These are phyloP conservation scores for Binderoboletus segoi DNA, from an alignment of 1,284 basidiomycete species.

Conservation along the genomic window DNA sequence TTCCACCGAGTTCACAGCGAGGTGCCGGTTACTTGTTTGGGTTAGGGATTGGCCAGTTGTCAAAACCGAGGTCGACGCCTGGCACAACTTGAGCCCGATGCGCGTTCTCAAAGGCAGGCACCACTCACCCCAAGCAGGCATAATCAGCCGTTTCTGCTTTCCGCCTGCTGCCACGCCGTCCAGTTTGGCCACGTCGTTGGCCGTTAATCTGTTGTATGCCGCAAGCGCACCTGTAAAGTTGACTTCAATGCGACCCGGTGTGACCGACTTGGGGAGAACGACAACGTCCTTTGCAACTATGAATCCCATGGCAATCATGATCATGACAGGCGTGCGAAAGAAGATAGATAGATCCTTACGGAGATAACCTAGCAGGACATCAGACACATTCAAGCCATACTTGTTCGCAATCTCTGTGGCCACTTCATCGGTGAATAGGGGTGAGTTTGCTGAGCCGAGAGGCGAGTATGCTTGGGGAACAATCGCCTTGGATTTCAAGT, in stretches of 20 bases:
- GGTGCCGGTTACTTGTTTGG: not conserved
- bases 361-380: conserved; percentile 70
- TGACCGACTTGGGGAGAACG: conserved; percentile 79
- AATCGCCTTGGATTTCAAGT: conserved; percentile 71
- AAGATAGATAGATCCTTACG: conserved; percentile 40
- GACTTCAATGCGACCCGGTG: conserved; percentile 66
- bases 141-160: conserved; percentile 69
- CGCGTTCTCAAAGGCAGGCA: not conserved
- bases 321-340: conserved; percentile 10
- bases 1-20: not conserved
- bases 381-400: conserved; percentile 58
- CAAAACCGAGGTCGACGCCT: conserved; percentile 71
- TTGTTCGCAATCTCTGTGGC: conserved; percentile 67
- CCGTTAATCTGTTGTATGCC: conserved; percentile 53
- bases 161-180: conserved; percentile 69
- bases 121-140: conserved; percentile 67
- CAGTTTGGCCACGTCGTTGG: conserved; percentile 62
- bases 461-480: conserved; percentile 83
- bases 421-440: conserved; percentile 70
- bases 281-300: conserved; percentile 66
- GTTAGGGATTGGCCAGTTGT: conserved; percentile 53
- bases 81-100: conserved; percentile 10
- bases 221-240: conserved; percentile 63
- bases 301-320: not conserved
- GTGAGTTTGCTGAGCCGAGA: conserved; percentile 72